Base-by-base conservation (phyloP, 257 asterid species). In the Solanum rostratum region DNA sequence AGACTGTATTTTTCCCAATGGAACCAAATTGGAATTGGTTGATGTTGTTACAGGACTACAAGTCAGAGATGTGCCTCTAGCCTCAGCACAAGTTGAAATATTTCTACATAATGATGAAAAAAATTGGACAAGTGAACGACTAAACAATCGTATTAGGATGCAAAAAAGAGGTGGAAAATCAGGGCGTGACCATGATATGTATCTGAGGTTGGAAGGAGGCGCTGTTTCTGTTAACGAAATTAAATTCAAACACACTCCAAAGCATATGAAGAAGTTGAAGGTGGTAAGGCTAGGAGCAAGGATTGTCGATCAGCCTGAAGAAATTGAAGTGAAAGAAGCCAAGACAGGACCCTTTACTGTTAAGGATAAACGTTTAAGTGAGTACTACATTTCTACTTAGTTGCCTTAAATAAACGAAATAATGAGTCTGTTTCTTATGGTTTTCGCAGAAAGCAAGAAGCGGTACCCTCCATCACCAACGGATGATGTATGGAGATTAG, bases 401-500 rank as follows among this genome's bases (percentile, higher is more conserved):
- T 41, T 74, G 11, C 30, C 15, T 71, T 45, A 0, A 74, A 45
- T 74, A 74, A n/a, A 22, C 22, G 46, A 2, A 4, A 39, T 18
- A 37, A 19, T 37, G 16, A 68, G 24, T 27, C 66, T 52, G 9
- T 29, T 79, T 46, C n/a, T 84, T 41, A 19, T 33, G 53, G 0
- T n/a, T 19, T 73, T 83, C 73, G 65, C 69, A 88, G 90, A n/a
- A 52, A 8, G 13, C 65, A 50, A 79, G 83, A 88, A 88, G 81
- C 89, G 73, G 79, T 19, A 69, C 27, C 87, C 86, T 19, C 91
- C 88, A 55, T 84, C 52, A 50, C 82, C 84, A 29, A 39, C 54
- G 19, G 91, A 88, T 60, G 85, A 88, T 43, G 79, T 84, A 15
- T 84, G 90, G 84, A 81, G 87, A 2, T 15, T 86, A 65, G 80